phyloP scores from a whole-genome alignment of 2,329 filamentous ascomycete genomes.

The Corinectria fuckeliana region DNA sequence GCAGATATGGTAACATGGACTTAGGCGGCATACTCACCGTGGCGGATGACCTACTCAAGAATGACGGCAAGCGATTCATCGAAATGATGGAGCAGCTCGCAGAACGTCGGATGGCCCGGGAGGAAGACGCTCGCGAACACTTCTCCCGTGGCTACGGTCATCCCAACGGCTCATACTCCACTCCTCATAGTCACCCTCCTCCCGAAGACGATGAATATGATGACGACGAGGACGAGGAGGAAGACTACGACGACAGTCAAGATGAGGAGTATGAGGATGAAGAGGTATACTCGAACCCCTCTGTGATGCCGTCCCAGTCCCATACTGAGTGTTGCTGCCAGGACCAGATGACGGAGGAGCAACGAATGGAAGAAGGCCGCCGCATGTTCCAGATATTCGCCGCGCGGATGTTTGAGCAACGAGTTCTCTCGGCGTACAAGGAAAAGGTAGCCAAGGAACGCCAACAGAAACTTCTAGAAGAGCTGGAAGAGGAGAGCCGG shows the following conservation, averaged over 20 bases:
- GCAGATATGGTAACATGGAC: slow-evolving; percentile 55
- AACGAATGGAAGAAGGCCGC: slow-evolving; percentile 97
- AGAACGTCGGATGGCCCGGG: slow-evolving; percentile 94
- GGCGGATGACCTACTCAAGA: slow-evolving; percentile 96
- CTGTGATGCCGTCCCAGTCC: slow-evolving; percentile 47
- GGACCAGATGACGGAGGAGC: slow-evolving; percentile 97
- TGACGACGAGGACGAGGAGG: slow-evolving; percentile 68
- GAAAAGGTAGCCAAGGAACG: slow-evolving; percentile 96
- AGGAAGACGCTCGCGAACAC: slow-evolving; percentile 78
- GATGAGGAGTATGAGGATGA: slow-evolving; percentile 79
- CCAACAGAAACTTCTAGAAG: slow-evolving; percentile 87
- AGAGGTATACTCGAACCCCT: slow-evolving; percentile 66
- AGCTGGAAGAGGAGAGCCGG: slow-evolving; percentile 84
- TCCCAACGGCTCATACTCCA: slow-evolving; percentile 65
- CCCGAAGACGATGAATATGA: slow-evolving; percentile 80
- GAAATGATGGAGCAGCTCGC: slow-evolving; percentile 99
- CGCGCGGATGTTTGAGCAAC: slow-evolving; percentile 98
- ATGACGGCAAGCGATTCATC: slow-evolving; percentile 99
- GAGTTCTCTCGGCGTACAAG: slow-evolving; percentile 94
- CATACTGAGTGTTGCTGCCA: slow-evolving; percentile 60
- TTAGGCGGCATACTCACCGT: slow-evolving; percentile 97
- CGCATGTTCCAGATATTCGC: slow-evolving; percentile 99
- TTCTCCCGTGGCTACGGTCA: slow-evolving; percentile 66
- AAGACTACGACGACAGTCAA: slow-evolving; percentile 67
- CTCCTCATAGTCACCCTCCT: slow-evolving; percentile 74